These are phyloP conservation scores for Delphinella strobiligena DNA, from an alignment of 2,329 filamentous ascomycete species.

Conservation along the genomic window DNA sequence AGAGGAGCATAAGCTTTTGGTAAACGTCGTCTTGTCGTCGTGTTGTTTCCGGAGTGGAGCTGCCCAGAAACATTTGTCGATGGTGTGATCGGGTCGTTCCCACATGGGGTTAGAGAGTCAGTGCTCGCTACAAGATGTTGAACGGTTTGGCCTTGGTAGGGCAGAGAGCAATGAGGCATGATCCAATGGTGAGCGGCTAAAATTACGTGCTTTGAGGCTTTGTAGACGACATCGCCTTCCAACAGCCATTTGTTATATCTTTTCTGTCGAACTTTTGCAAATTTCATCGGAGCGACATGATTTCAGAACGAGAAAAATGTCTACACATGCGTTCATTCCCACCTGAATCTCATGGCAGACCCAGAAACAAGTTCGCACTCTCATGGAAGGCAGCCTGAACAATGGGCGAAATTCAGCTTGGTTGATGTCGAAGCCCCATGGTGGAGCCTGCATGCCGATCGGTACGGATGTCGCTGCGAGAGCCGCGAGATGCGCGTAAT, in stretches of 20 bases:
- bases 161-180: neutral
- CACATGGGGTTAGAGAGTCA: constrained; percentile 7
- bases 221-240: neutral
- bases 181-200: neutral
- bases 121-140: neutral
- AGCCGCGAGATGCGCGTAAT: no score
- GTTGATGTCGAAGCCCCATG: no score
- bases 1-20: constrained; percentile 3
- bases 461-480: no score
- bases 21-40: constrained; percentile 4
- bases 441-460: no score
- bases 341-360: no score
- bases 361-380: no score
- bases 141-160: neutral
- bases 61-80: constrained; percentile 9
- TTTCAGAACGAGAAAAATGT: no score
- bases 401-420: no score
- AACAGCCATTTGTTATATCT: constrained; percentile 2
- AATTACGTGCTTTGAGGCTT: constrained; percentile 1
- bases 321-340: no score
- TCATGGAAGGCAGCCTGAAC: no score
- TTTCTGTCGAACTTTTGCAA: constrained; percentile 7
- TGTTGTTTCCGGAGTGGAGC: constrained; percentile 6
- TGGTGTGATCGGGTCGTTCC: constrained; percentile 11
- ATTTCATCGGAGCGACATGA: constrained; percentile 2